Conservation (phyloP, 116 monocot species). For the Phalaenopsis hybrid region DNA sequence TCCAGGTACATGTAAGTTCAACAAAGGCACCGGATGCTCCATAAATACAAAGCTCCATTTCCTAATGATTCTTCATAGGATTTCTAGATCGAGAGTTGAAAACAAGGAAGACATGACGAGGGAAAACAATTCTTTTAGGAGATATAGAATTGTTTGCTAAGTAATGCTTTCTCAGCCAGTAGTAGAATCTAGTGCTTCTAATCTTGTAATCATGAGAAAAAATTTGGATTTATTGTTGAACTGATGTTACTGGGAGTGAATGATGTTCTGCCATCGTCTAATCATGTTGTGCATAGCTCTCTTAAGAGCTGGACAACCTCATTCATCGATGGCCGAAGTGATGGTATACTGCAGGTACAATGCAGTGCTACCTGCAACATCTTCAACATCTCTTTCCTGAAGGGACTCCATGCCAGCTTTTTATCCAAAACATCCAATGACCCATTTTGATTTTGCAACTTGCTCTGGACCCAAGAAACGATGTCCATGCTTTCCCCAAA, state of each 20-base stretch:
- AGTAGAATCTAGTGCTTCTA: not conserved
- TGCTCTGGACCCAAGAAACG: conserved; percentile 58
- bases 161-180: not conserved
- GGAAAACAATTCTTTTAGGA: too few species aligned
- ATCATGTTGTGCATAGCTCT: conserved; percentile 30
- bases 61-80: conserved; percentile 11
- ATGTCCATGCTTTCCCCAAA: conserved; percentile 83
- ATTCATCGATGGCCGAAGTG: conserved; percentile 73
- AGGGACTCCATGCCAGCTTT: conserved; percentile 32
- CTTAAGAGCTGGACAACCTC: conserved; percentile 76
- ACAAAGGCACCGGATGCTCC: conserved; percentile 37
- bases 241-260: conserved; percentile 29
- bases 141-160: not conserved
- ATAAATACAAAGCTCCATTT: conserved; percentile 31
- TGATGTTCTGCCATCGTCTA: conserved; percentile 19
- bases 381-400: conserved; percentile 74
- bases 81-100: too few species aligned
- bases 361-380: conserved; percentile 53
- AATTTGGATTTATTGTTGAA: not conserved
- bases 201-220: not conserved
- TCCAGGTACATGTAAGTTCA: conserved; percentile 18
- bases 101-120: too few species aligned
- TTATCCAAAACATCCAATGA: conserved; percentile 61
- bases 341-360: conserved; percentile 59
- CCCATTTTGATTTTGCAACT: conserved; percentile 35